These are phyloP conservation scores for Aspergillus wentii DNA, from an alignment of 495 filamentous ascomycete genomes.

Conservation along the genomic window DNA sequence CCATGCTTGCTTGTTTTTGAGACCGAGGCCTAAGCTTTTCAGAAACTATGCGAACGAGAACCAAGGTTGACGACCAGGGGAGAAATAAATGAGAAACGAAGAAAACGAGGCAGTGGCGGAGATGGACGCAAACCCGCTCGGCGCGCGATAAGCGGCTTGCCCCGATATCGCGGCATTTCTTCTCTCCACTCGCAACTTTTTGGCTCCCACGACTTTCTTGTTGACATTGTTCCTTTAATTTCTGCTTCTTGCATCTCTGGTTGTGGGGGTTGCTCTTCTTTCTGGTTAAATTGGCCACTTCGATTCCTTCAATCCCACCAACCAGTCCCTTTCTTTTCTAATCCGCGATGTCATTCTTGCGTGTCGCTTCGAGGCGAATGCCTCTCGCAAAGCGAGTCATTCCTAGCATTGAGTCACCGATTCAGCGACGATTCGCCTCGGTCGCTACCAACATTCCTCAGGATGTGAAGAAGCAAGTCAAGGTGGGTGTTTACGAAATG, in stretches of 20 bases:
- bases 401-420: slow-evolving; percentile 29
- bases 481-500: slow-evolving; percentile 8
- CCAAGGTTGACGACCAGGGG: neutral
- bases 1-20: slow-evolving; percentile 8
- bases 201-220: slow-evolving; percentile 1
- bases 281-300: slow-evolving; percentile 10
- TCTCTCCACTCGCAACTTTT: slow-evolving; percentile 1
- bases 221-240: slow-evolving; percentile 1
- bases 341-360: slow-evolving; percentile 20
- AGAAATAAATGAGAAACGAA: neutral
- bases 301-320: slow-evolving; percentile 5
- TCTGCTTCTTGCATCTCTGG: slow-evolving; percentile 4
- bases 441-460: slow-evolving; percentile 21
- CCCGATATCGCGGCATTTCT: slow-evolving; percentile 36
- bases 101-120: slow-evolving; percentile 10
- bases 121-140: slow-evolving; percentile 3
- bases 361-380: slow-evolving; percentile 35
- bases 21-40: no score
- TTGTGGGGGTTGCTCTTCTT: slow-evolving; percentile 4
- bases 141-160: slow-evolving; percentile 19
- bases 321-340: no score
- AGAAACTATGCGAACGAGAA: neutral
- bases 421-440: slow-evolving; percentile 33
- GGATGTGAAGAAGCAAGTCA: slow-evolving; percentile 19
- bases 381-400: slow-evolving; percentile 28